Evolutionary conservation across 129 eudicot genomes (phyloP).

Genomic region (Arctium lappa): DNA sequence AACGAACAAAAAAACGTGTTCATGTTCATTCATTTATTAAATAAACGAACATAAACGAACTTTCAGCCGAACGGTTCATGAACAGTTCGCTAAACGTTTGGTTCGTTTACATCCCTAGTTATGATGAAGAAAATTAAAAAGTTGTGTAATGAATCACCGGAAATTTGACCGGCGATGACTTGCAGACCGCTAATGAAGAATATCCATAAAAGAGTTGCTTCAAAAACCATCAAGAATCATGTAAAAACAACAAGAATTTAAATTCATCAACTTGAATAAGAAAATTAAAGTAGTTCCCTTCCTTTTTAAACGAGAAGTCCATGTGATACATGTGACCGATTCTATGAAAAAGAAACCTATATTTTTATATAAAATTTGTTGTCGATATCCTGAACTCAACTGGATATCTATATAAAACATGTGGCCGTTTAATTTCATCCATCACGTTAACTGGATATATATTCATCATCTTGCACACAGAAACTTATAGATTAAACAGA

Average conservation of each 20-base stretch:
- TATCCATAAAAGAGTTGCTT: constrained; percentile 34
- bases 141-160: constrained; percentile 22
- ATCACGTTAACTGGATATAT: too few relatives aligned
- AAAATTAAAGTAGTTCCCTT: constrained; percentile 31
- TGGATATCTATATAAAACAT: too few relatives aligned
- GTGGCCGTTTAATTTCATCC: too few relatives aligned
- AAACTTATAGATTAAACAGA: too few relatives aligned
- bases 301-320: constrained; percentile 36
- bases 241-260: constrained; percentile 14
- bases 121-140: constrained; percentile 10
- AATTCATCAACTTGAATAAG: constrained; percentile 21
- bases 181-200: constrained; percentile 33
- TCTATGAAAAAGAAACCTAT: constrained; percentile 16
- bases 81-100: too few relatives aligned
- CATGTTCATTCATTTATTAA: too few relatives aligned
- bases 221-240: constrained; percentile 51
- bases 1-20: too few relatives aligned
- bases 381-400: constrained; percentile 25
- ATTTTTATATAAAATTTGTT: not conserved
- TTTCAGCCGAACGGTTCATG: too few relatives aligned
- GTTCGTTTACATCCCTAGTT: too few relatives aligned
- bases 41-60: too few relatives aligned
- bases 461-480: too few relatives aligned
- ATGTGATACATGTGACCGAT: constrained; percentile 59
- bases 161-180: constrained; percentile 34